Conservation (phyloP, 2,329 filamentous ascomycete genomes). For the Aspergillus fischeri region DNA sequence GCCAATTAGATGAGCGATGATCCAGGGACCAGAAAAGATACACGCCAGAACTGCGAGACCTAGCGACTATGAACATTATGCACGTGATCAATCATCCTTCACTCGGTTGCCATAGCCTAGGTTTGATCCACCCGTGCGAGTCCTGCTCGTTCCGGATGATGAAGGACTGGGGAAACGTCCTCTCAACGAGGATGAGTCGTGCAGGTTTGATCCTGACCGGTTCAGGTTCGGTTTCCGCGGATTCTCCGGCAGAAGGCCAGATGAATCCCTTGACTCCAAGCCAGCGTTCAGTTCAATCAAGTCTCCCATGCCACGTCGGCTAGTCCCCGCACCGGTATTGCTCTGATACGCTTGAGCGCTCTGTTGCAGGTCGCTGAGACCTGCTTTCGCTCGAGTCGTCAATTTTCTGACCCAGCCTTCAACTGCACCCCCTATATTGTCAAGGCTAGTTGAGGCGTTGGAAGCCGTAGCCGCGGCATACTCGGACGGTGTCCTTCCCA, state of each 20-base stretch:
- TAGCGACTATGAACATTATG: neutral
- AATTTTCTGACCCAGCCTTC: slow-evolving; percentile 89
- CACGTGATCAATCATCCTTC: slow-evolving; percentile 27
- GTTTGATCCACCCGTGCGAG: slow-evolving; percentile 24
- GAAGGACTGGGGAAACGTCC: slow-evolving; percentile 24
- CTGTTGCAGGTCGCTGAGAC: slow-evolving; percentile 39
- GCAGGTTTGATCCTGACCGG: slow-evolving; percentile 13
- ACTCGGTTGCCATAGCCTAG: slow-evolving; percentile 16
- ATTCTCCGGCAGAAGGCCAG: slow-evolving; percentile 12
- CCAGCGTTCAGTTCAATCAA: slow-evolving; percentile 43
- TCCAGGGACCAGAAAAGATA: neutral
- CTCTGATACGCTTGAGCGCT: slow-evolving; percentile 18
- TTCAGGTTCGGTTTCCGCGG: slow-evolving; percentile 15
- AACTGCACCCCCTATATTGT: slow-evolving; percentile 80
- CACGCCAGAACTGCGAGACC: neutral
- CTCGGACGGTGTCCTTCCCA: slow-evolving; percentile 31
- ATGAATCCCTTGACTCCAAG: slow-evolving; percentile 24
- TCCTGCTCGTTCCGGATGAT: slow-evolving; percentile 30
- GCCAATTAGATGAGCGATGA: neutral
- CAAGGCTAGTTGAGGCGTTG: slow-evolving; percentile 51
- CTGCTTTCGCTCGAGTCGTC: slow-evolving; percentile 48
- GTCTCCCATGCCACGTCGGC: slow-evolving; percentile 35
- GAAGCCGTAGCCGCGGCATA: slow-evolving; percentile 30
- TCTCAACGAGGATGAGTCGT: slow-evolving; percentile 20
- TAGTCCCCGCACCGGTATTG: slow-evolving; percentile 19